Base-by-base conservation (phyloP, 1,284 basidiomycete genomes). In the Moesziomyces sp. region DNA sequence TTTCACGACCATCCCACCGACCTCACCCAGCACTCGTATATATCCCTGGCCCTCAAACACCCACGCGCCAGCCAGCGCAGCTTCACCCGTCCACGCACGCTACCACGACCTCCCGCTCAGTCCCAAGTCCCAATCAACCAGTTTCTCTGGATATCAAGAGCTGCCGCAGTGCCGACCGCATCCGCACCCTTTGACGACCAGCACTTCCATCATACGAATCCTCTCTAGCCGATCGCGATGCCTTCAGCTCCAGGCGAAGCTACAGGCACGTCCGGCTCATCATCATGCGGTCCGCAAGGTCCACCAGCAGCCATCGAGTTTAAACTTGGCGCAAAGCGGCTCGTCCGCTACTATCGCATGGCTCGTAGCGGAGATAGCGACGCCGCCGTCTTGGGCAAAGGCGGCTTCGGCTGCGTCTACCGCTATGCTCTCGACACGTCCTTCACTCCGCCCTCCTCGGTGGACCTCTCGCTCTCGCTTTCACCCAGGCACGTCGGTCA, bases 371-470 rank as follows among this genome's bases (percentile, higher is more conserved):
- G 56, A 6, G 72, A 74, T 49, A 42, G 50, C 18, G 67, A 74
- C 30, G 62, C 66, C 2, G 62, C 56, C 11, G 72, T 74, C 7
- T 42, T 74, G 14, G 72, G 72, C 7, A 70, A 70, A 46, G 72
- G 72, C 19, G 72, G 72, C 5, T 77, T 77, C 35, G 77, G 74
- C 8, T 72, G 75, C 42, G 72, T 71, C 30, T 77, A 75, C 40
- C 50, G 68, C 13, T 77, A 72, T 44, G 61, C 73, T 21, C 55
- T 74, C 49, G 75, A 77, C 44, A 45, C 60, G 1, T 67, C 67
- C 5, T 77, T 77, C 54, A 74, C 74, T 18, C 71, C 74, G 6
- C 58, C 63, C 4, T 61, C 60, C 7, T 66, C 70, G 5, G 51
- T 66, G 60, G 68, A 74, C 38, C 49, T 74, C n/a, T 46, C 61